Conservation (phyloP, 2,329 filamentous ascomycete species). For the Venturia effusa region DNA sequence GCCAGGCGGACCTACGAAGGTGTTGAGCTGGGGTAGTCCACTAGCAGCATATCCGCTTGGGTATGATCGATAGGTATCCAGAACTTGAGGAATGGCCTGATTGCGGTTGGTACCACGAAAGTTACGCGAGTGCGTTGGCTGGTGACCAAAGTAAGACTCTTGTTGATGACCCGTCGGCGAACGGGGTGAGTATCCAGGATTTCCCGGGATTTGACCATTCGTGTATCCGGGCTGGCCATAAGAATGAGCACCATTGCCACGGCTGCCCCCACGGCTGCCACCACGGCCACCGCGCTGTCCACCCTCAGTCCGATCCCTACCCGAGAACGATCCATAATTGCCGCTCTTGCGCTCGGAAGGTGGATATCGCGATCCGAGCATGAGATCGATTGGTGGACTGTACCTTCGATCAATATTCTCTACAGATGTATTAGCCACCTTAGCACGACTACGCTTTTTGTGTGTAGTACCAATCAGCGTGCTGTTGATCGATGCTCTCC, state of each 20-base stretch:
- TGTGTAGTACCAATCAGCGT: neutral
- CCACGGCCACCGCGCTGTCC: constrained; percentile 28
- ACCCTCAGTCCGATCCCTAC: constrained; percentile 29
- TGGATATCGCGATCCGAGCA: neutral
- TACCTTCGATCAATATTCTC: constrained; percentile 1
- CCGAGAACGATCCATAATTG: constrained; percentile 24
- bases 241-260: constrained; percentile 26
- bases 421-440: neutral
- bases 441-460: neutral
- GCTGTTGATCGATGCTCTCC: neutral
- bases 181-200: constrained; percentile 1
- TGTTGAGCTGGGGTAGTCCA: constrained; percentile 2
- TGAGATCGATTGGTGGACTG: neutral
- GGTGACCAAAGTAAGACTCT: constrained; percentile 6
- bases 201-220: constrained; percentile 1
- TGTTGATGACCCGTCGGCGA: constrained; percentile 5
- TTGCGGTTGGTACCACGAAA: constrained; percentile 1
- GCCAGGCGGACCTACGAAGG: neutral
- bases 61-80: neutral
- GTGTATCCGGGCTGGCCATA: constrained; percentile 14
- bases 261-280: constrained; percentile 35
- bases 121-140: neutral
- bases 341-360: constrained; percentile 6
- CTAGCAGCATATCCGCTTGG: constrained; percentile 17
- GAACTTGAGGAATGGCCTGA: neutral